phyloP scores from a whole-genome alignment of 371 early-diverging fungal genomes.

The Encephalitozoon intestinalis region DNA sequence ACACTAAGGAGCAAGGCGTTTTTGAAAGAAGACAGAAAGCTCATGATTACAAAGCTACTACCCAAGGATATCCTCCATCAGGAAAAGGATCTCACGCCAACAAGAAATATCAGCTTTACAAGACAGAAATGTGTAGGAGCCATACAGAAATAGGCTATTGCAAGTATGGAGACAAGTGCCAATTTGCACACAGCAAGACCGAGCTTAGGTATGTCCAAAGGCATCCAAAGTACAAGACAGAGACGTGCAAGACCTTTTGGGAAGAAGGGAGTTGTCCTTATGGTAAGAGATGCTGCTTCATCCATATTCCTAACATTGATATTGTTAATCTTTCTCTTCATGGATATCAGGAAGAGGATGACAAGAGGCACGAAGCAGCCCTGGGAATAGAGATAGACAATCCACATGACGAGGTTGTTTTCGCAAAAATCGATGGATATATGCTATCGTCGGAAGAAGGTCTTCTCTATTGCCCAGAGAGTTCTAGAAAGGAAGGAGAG shows the following conservation, averaged over 20 bases:
- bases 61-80: not conserved
- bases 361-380: not conserved
- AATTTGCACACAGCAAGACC: conserved; percentile 75
- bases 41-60: not conserved
- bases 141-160: conserved; percentile 77
- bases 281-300: conserved; percentile 68
- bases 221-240: conserved; percentile 83
- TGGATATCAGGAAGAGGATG: not conserved
- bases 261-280: conserved; percentile 66
- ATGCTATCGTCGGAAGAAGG: not conserved
- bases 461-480: too few species aligned
- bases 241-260: conserved; percentile 70
- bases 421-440: not conserved
- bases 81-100: conserved; percentile 12
- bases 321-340: not conserved
- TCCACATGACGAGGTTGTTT: not conserved
- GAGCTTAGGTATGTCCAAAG: conserved; percentile 73
- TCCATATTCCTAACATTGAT: conserved; percentile 60
- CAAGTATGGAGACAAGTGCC: conserved; percentile 79
- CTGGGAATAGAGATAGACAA: not conserved
- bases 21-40: not conserved
- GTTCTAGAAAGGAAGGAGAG: not conserved
- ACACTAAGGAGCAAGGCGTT: not conserved
- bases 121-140: conserved; percentile 85
- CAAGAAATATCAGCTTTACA: conserved; percentile 71